Conservation (phyloP, 495 filamentous ascomycete genomes). For the Penicillium mononematosum region DNA sequence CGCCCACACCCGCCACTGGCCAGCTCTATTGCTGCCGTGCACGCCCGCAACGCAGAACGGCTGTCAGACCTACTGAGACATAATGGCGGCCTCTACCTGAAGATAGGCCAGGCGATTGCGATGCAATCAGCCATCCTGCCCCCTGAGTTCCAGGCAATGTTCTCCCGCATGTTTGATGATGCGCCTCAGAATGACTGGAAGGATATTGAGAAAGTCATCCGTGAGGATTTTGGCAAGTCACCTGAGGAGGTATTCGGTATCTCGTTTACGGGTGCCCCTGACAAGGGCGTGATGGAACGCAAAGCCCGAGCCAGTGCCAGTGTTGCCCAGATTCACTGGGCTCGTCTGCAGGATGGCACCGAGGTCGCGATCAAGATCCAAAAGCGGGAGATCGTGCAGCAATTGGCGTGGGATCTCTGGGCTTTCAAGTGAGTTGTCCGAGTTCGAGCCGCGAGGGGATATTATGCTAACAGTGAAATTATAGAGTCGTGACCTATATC, state of each 20-base stretch:
- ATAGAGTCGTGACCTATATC: conserved; percentile 67
- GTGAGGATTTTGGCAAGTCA: conserved; percentile 80
- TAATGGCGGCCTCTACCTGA: conserved; percentile 94
- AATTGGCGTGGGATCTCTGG: conserved; percentile 92
- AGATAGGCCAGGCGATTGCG: conserved; percentile 96
- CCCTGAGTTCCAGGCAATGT: conserved; percentile 93
- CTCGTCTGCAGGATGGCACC: conserved; percentile 73
- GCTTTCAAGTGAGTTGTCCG: conserved; percentile 73
- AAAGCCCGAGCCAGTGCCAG: conserved; percentile 83
- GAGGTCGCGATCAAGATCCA: conserved; percentile 96
- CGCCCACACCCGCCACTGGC: conserved; percentile 68
- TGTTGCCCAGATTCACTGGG: conserved; percentile 97
- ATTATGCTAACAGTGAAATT: background rate
- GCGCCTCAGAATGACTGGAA: conserved; percentile 91
- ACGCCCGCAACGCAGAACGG: conserved; percentile 77
- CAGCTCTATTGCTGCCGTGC: conserved; percentile 66
- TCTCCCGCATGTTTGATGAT: conserved; percentile 95
- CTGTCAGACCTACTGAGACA: conserved; percentile 72
- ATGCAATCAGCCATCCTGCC: conserved; percentile 96
- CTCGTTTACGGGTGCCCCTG: conserved; percentile 64
- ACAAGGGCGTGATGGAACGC: conserved; percentile 83
- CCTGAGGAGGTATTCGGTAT: conserved; percentile 88
- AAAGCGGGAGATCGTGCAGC: conserved; percentile 86
- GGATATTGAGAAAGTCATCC: conserved; percentile 81
- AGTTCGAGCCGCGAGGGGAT: background rate